phyloP scores from a whole-genome alignment of 306 rosid genomes.

The Hylodesmum podocarpum region DNA sequence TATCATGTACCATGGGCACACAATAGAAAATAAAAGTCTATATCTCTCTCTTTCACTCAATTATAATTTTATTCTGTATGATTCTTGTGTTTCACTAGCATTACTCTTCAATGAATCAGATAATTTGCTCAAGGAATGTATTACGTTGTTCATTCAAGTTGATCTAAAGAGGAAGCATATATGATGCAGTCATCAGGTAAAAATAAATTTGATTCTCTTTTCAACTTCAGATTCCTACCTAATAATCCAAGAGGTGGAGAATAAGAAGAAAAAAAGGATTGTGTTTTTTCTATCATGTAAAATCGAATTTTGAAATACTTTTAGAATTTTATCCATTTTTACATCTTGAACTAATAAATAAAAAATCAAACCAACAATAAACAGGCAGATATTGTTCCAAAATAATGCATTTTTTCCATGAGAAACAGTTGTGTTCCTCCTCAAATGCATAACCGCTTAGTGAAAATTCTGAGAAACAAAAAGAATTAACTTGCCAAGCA shows the following conservation, averaged over 20 bases:
- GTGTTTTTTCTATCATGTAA: too few species aligned
- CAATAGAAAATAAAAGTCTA: not conserved
- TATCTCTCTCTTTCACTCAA: not conserved
- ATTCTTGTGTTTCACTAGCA: not conserved
- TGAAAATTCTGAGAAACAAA: not conserved
- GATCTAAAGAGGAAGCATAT: not conserved
- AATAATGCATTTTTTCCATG: not conserved
- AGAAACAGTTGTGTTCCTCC: conserved; percentile 4
- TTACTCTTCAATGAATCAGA: not conserved
- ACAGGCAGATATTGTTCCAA: conserved; percentile 15
- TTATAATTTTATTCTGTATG: not conserved
- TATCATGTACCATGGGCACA: not conserved
- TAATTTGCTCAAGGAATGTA: not conserved
- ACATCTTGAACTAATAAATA: too few species aligned
- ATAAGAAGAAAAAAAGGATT: too few species aligned
- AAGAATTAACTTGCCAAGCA: not conserved
- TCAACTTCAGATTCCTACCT: too few species aligned
- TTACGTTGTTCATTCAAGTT: not conserved
- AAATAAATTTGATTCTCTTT: too few species aligned
- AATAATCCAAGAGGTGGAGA: too few species aligned
- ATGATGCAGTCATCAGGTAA: too few species aligned
- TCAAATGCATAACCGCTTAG: not conserved
- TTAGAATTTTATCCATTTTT: too few species aligned
- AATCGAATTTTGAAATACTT: too few species aligned
- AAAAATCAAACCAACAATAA: too few species aligned